Base-by-base conservation (phyloP, 768 basidiomycete species). In the Amanita molliuscula region DNA sequence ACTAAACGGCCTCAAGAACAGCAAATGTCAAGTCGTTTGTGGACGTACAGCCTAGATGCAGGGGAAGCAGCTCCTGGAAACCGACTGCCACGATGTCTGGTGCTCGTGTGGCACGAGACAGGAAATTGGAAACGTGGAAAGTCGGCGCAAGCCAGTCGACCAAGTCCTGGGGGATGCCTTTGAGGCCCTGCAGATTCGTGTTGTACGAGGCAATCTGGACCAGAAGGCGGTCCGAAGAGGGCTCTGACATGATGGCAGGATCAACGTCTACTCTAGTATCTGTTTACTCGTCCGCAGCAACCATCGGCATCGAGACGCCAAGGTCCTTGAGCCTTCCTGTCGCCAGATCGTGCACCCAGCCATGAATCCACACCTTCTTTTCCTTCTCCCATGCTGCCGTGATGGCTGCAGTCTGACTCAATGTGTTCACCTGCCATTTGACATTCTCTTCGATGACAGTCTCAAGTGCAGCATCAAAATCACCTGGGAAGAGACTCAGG, bases 141-240 rank as follows among this genome's bases (percentile, higher is more conserved):
- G 88, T 87, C 25, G 93, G 91, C 3, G 79, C 73, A 21, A 97
- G 77, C 94, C 94, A 97, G 67, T 89, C 85, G 3, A 93, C 88
- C 41, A 97, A 75, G 60, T 94, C 84, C 62, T 92, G 87, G 0
- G 87, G 85, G 25, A 88, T 62, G 9, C 83, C 84, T 23, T 70
- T 65, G 15, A 79, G 73, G 5, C 83, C 86, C 64, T 93, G 91
- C 6, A 94, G 72, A 59, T 92, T 92, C 5, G 91, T 91, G 61
- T 96, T 96, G 70, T 93, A 96, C 3, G 89, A 82, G 9, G 86
- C 86, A 48, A 91, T 82, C 59, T 90, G 88, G 4, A 91, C 82
- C 48, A 88, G 68, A 18, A 84, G 59, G 16, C 65, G 68, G 51
- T 67, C 67, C 11, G 58, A 31, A 34, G 56, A 31, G 1, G 37